phyloP scores from a whole-genome alignment of 768 basidiomycete genomes.

The Tylopilus cervinicoccineus region DNA sequence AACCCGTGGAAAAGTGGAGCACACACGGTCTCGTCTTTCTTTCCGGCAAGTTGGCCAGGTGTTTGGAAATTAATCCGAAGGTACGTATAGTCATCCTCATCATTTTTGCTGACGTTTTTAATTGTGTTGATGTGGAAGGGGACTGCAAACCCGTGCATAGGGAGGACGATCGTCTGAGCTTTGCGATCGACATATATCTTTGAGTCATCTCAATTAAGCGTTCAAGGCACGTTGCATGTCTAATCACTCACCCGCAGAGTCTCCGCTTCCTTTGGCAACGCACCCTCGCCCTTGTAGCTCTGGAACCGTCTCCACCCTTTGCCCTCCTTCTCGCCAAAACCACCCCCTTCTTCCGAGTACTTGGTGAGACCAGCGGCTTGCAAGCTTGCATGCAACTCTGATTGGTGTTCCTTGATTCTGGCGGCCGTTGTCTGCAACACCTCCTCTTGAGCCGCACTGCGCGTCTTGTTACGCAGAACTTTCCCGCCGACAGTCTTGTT shows the following conservation, averaged over 20 bases:
- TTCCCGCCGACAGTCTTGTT: slow-evolving; percentile 78
- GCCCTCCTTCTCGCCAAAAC: slow-evolving; percentile 73
- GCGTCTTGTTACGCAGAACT: slow-evolving; percentile 85
- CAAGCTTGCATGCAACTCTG: slow-evolving; percentile 69
- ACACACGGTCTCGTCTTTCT: slow-evolving; percentile 94
- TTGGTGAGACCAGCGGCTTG: slow-evolving; percentile 79
- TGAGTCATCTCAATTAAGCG: slow-evolving; percentile 7
- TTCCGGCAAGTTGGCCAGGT: slow-evolving; percentile 93
- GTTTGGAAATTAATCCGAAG: slow-evolving; percentile 98
- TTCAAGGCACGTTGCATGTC: not conserved
- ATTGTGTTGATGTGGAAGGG: slow-evolving; percentile 99
- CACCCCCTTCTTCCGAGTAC: slow-evolving; percentile 80
- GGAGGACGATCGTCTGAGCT: slow-evolving; percentile 83
- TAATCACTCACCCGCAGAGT: slow-evolving; percentile 60
- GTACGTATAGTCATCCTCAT: slow-evolving; percentile 93
- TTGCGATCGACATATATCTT: slow-evolving; percentile 93
- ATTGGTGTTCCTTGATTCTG: slow-evolving; percentile 84
- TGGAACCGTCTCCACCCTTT: slow-evolving; percentile 96
- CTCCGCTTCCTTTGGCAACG: slow-evolving; percentile 80
- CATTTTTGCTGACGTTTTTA: slow-evolving; percentile 96
- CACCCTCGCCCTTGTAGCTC: slow-evolving; percentile 94
- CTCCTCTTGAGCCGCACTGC: slow-evolving; percentile 83
- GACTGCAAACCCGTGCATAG: slow-evolving; percentile 92
- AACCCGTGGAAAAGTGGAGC: not conserved
- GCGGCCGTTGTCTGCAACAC: slow-evolving; percentile 73